Evolutionary conservation across 768 basidiomycete species (phyloP), one percentile per base, ranked within the genome.

Genomic region (Lactifluus pinguis): DNA sequence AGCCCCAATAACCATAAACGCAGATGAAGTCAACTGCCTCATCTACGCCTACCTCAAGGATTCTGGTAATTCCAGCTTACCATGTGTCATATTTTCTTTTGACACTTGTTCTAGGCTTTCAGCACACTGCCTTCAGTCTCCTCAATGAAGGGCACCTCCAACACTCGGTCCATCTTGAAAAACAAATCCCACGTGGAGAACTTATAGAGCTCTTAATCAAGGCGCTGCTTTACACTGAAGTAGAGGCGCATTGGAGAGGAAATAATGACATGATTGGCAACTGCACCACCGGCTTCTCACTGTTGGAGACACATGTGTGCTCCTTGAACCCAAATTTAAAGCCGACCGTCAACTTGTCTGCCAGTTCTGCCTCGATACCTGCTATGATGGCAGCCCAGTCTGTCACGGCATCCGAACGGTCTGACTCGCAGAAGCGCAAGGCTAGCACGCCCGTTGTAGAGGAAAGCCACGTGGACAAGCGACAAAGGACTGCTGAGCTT

Each of bases 21-120:
- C 89, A 41, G 89, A 92, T 65, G 88, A 92, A 70, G 78, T 93
- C 62, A 93, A 93, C 70, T 89, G 86, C 68, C 81, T 92, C 63
- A 85, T 93, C 50, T 84, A 92, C 71, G 80, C 91, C 2, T 93
- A 92, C 69, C 83, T 93, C 65, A 77, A 85, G 65, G 91, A 93
- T 67, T 90, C 89, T 36, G 90, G 90, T 89, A 65, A 39, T 63
- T 67, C 41, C 52, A 42, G 53, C 19, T 57, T 55, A n/a, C 51
- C 34, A 38, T n/a, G 29, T 14, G 11, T 41, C 14, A 30, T 36
- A 56, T 49, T 51, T 52, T 17, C 15, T 55, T n/a, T 9, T 45
- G 39, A 39, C 65, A 67, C 61, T 57, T 47, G 49, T 61, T 65
- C 55, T 60, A 91, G 91, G 90, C 57, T 89, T 92, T 69, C 77